Evolutionary conservation across 1,284 basidiomycete species (phyloP).

Genomic region (Cryptococcus sp.): DNA sequence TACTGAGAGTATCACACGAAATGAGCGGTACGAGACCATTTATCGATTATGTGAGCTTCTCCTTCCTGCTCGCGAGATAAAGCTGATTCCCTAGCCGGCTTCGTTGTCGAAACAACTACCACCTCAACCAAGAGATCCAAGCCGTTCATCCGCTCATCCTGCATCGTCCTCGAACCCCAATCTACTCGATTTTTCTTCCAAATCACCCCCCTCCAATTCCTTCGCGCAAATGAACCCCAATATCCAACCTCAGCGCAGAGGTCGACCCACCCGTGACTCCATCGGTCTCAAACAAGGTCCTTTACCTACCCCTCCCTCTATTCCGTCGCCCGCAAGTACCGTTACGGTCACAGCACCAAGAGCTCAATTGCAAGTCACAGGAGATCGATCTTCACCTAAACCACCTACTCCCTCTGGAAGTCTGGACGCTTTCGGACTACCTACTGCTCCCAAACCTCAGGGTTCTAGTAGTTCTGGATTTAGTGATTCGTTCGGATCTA

Average conservation of each 20-base stretch:
- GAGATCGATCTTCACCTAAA: constrained; percentile 13
- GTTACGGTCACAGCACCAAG: constrained; percentile 3
- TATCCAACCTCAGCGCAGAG: constrained; percentile 45
- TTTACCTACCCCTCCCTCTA: constrained; percentile 6
- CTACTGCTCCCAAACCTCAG: constrained; percentile 6
- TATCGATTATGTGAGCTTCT: constrained; percentile 59
- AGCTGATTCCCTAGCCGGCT: constrained; percentile 42
- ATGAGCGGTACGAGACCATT: constrained; percentile 77
- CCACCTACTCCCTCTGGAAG: constrained; percentile 7
- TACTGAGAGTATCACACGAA: constrained; percentile 68
- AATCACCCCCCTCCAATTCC: not conserved
- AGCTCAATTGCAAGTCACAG: constrained; percentile 28
- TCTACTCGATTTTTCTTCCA: constrained; percentile 44
- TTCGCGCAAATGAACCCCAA: constrained; percentile 18
- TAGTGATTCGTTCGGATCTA: constrained; percentile 25
- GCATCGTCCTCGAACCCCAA: constrained; percentile 19
- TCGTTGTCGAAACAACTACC: constrained; percentile 16
- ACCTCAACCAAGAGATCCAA: constrained; percentile 4
- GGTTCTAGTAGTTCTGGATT: constrained; percentile 17
- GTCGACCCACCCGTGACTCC: constrained; percentile 37
- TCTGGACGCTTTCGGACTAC: constrained; percentile 38
- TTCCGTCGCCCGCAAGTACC: constrained; percentile 9
- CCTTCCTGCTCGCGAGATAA: no score
- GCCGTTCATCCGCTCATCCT: constrained; percentile 1
- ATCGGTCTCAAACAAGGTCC: constrained; percentile 8